A percentile compares a stretch with the other conserved stretches of the same genome.
Evolutionary conservation across 768 basidiomycete species (phyloP).

Genomic region (Rickenella mellea): DNA sequence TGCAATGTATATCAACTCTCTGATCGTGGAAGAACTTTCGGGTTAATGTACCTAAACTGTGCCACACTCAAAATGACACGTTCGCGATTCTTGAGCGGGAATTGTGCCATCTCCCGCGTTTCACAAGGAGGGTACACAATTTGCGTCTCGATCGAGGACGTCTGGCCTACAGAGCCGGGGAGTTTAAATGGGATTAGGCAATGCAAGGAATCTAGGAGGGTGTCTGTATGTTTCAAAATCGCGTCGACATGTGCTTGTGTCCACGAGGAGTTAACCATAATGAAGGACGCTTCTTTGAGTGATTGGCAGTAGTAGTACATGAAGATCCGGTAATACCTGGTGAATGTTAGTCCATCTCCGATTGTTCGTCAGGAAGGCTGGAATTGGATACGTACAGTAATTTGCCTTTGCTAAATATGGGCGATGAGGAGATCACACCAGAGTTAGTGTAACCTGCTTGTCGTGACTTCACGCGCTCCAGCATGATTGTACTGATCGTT

Average conservation of each 20-base stretch:
- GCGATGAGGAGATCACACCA: slow-evolving; percentile 42
- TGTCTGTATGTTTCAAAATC: slow-evolving; percentile 52
- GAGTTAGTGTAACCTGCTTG: slow-evolving; percentile 55
- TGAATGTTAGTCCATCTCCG: neutral
- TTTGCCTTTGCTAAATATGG: slow-evolving; percentile 48
- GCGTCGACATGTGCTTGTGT: slow-evolving; percentile 76
- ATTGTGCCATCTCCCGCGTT: slow-evolving; percentile 57
- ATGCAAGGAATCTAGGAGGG: slow-evolving; percentile 37
- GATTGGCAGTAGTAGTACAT: slow-evolving; percentile 75
- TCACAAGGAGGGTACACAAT: slow-evolving; percentile 93
- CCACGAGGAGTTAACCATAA: slow-evolving; percentile 97
- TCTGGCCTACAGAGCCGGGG: neutral
- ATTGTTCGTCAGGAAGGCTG: neutral
- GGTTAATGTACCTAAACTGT: slow-evolving; percentile 72
- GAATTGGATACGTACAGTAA: slow-evolving; percentile 38
- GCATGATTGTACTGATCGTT: slow-evolving; percentile 92
- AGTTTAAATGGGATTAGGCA: slow-evolving; percentile 22
- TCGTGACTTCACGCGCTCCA: slow-evolving; percentile 62
- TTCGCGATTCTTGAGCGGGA: slow-evolving; percentile 43
- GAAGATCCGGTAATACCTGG: slow-evolving; percentile 82
- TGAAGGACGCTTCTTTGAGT: slow-evolving; percentile 60
- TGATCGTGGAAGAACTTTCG: neutral
- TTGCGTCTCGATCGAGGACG: slow-evolving; percentile 17
- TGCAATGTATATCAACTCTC: slow-evolving; percentile 16
- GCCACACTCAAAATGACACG: slow-evolving; percentile 77